Evolutionary conservation across 345 rosid species (phyloP).

Genomic region (Citropsis articulata): DNA sequence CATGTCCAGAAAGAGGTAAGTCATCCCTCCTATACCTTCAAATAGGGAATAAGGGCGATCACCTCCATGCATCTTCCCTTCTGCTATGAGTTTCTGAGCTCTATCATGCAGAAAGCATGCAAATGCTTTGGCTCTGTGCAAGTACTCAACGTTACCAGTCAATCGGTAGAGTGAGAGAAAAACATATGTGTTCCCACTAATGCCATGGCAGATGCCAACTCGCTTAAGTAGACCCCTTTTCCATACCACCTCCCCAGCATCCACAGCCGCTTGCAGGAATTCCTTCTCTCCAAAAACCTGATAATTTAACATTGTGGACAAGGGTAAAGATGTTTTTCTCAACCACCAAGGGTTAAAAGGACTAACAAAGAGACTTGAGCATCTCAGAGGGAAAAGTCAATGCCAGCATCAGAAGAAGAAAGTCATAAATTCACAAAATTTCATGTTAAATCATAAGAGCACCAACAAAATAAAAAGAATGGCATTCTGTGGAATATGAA

Average conservation of each 20-base stretch:
- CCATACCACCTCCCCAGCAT: slow-evolving; percentile 69
- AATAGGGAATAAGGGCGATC: slow-evolving; percentile 59
- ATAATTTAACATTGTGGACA: slow-evolving; percentile 9
- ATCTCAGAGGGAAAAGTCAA: neutral
- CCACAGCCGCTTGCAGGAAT: slow-evolving; percentile 59
- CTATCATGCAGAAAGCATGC: slow-evolving; percentile 59
- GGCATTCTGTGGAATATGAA: neutral
- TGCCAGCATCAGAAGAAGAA: neutral
- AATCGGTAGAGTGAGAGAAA: slow-evolving; percentile 55
- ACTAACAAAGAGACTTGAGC: neutral
- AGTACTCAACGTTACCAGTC: slow-evolving; percentile 44
- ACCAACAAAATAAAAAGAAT: neutral
- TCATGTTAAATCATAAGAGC: neutral
- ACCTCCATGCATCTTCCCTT: slow-evolving; percentile 64
- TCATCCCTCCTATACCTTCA: slow-evolving; percentile 69
- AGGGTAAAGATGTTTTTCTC: neutral
- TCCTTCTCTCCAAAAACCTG: slow-evolving; percentile 59
- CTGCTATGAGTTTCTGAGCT: slow-evolving; percentile 44
- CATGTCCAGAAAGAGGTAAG: slow-evolving; percentile 57
- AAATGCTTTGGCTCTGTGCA: slow-evolving; percentile 62
- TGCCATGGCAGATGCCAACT: slow-evolving; percentile 71
- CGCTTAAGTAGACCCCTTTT: slow-evolving; percentile 64
- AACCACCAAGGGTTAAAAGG: neutral
- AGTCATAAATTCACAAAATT: neutral
- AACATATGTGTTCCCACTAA: slow-evolving; percentile 59